Conservation (phyloP, 768 basidiomycete species). For the Hebeloma cylindrosporum region DNA sequence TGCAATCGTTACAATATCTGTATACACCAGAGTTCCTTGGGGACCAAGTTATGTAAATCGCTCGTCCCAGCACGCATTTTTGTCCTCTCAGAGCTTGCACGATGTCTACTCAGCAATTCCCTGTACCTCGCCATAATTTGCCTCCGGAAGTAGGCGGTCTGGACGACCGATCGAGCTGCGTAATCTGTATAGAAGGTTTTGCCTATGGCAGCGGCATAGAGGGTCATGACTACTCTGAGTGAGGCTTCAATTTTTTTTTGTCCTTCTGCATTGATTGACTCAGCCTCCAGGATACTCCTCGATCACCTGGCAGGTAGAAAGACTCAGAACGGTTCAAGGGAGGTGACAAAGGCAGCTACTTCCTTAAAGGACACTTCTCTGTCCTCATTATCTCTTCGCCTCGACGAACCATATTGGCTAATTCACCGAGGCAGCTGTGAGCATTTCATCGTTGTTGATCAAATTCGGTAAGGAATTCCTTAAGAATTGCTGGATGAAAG, state of each 20-base stretch:
- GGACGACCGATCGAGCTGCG: conserved; percentile 32
- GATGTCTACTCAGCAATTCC: conserved; percentile 61
- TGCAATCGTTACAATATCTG: conserved; percentile 57
- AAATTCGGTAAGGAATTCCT: conserved; percentile 57
- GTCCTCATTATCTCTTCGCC: conserved; percentile 53
- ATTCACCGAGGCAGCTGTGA: conserved; percentile 82
- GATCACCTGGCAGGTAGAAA: conserved; percentile 28
- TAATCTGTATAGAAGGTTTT: conserved; percentile 62
- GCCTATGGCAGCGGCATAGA: conserved; percentile 56
- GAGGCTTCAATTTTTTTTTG: conserved; percentile 3
- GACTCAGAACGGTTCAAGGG: no score
- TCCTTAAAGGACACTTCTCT: conserved; percentile 51
- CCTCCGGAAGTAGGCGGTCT: conserved; percentile 35
- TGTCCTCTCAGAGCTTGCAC: conserved; percentile 71
- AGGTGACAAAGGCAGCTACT: conserved; percentile 38
- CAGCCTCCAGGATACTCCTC: conserved; percentile 43
- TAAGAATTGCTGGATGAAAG: not conserved
- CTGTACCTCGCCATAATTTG: conserved; percentile 59
- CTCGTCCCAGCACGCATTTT: conserved; percentile 64
- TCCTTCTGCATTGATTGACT: conserved; percentile 1
- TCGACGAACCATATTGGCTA: conserved; percentile 81
- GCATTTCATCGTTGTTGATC: conserved; percentile 72
- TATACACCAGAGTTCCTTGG: conserved; percentile 64
- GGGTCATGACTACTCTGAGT: conserved; percentile 59
- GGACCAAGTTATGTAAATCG: conserved; percentile 57